Evolutionary conservation across 2,329 filamentous ascomycete genomes (phyloP).

Genomic region (Colletotrichum trifolii): DNA sequence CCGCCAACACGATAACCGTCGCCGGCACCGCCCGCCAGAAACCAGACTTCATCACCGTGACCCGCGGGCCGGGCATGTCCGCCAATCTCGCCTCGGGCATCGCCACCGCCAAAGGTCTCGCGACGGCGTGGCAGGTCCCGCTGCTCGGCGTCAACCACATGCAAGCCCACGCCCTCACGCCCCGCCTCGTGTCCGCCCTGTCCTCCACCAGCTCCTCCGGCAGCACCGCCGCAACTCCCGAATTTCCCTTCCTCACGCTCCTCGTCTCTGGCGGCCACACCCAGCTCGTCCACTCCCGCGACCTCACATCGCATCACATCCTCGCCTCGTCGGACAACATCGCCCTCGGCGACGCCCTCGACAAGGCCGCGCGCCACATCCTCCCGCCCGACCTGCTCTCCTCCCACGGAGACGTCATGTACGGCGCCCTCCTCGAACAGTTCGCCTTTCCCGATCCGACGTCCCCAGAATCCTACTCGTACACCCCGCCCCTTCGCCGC

Average conservation of each 20-base stretch:
- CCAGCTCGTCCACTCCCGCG: constrained; percentile 80
- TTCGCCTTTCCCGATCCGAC: constrained; percentile 75
- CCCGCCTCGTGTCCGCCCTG: constrained; percentile 77
- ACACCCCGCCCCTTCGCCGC: constrained; percentile 67
- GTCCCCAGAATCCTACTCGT: constrained; percentile 50
- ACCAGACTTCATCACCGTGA: constrained; percentile 89
- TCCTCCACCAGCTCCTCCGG: constrained; percentile 36
- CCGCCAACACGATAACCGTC: constrained; percentile 32
- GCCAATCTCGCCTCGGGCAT: constrained; percentile 82
- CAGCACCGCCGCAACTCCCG: constrained; percentile 49
- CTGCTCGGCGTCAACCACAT: constrained; percentile 93
- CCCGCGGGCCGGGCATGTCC: constrained; percentile 89
- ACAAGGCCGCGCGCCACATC: constrained; percentile 84
- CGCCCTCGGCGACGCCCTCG: constrained; percentile 89
- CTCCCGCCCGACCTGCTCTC: constrained; percentile 71
- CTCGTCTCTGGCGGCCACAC: constrained; percentile 95
- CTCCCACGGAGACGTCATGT: constrained; percentile 74
- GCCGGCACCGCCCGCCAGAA: constrained; percentile 47
- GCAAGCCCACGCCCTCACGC: constrained; percentile 94
- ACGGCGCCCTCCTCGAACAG: constrained; percentile 80
- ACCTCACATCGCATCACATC: constrained; percentile 76
- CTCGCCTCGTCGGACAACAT: constrained; percentile 81
- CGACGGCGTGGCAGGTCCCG: constrained; percentile 84
- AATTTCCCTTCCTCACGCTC: constrained; percentile 87
- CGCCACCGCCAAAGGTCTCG: constrained; percentile 86